Percentiles rank a stretch among this genome's conserved stretches.
These are phyloP conservation scores for Xylaria flabelliformis DNA, from an alignment of 495 filamentous ascomycete genomes.

Conservation along the genomic window DNA sequence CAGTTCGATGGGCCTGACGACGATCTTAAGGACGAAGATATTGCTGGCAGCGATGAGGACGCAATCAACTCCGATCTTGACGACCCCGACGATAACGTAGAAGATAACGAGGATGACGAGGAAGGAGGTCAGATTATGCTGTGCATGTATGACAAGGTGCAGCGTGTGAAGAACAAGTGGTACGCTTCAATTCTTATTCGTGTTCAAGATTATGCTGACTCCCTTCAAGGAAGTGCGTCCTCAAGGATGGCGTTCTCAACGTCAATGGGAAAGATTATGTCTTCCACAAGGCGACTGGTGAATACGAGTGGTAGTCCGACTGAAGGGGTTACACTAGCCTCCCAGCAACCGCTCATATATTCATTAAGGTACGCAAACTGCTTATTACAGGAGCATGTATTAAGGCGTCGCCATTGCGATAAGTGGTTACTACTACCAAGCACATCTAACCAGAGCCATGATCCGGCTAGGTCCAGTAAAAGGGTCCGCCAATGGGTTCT, in stretches of 20 bases:
- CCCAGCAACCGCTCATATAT: background rate
- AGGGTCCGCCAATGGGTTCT: background rate
- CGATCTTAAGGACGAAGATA: constrained; percentile 65
- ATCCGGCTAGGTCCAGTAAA: background rate
- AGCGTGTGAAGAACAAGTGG: constrained; percentile 99
- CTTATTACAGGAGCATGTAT: background rate
- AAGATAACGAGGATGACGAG: constrained; percentile 82
- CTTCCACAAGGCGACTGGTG: constrained; percentile 95
- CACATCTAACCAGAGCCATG: background rate
- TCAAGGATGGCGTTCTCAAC: constrained; percentile 95
- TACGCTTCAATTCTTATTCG: constrained; percentile 37
- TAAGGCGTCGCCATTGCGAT: background rate
- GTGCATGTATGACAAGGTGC: constrained; percentile 99
- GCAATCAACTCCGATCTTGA: constrained; percentile 99
- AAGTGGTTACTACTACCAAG: background rate
- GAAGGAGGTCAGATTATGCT: constrained; percentile 88
- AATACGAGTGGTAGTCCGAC: constrained; percentile 87
- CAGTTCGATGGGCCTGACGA: constrained; percentile 78
- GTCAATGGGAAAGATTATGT: constrained; percentile 93
- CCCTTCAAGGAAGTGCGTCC: constrained; percentile 78
- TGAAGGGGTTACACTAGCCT: background rate
- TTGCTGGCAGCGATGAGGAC: constrained; percentile 92
- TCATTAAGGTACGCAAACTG: background rate
- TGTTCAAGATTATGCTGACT: constrained; percentile 30
- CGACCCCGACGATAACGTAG: constrained; percentile 84